phyloP scores from a whole-genome alignment of 1,284 basidiomycete species.

The Amylostereum areolatum region DNA sequence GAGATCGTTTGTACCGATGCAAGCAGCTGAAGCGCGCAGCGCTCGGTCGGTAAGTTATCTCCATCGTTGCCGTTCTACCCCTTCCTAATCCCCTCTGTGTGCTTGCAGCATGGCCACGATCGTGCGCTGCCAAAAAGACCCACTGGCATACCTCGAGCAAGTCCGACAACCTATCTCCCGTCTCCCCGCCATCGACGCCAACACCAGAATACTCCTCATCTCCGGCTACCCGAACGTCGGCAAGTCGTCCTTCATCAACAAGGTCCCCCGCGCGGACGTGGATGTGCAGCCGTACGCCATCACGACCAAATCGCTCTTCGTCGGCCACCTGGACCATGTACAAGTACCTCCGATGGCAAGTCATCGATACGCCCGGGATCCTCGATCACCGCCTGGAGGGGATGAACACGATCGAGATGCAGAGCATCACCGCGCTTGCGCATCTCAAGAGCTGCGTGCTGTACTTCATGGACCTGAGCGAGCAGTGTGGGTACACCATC shows the following conservation, averaged over 20 bases:
- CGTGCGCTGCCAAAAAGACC: conserved; percentile 96
- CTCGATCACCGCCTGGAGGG: conserved; percentile 93
- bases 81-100: neutral
- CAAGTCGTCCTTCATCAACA: conserved; percentile 98
- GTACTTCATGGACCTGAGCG: conserved; percentile 96
- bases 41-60: conserved; percentile 81
- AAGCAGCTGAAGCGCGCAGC: conserved; percentile 96
- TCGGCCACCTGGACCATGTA: conserved; percentile 97
- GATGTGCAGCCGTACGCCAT: conserved; percentile 98
- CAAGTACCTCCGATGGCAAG: conserved; percentile 97
- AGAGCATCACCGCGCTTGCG: conserved; percentile 93
- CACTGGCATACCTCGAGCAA: conserved; percentile 93
- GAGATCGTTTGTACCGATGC: conserved; percentile 92
- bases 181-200: conserved; percentile 93
- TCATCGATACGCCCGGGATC: conserved; percentile 93
- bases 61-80: no score
- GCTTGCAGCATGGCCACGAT: conserved; percentile 84
- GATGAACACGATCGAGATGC: conserved; percentile 99
- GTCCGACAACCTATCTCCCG: conserved; percentile 96
- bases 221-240: conserved; percentile 98
- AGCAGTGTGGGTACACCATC: conserved; percentile 93
- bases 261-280: conserved; percentile 94
- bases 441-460: conserved; percentile 88
- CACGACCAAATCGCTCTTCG: conserved; percentile 94
- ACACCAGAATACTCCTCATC: conserved; percentile 89